phyloP scores from a whole-genome alignment of 2,329 filamentous ascomycete species.

The Colletotrichum zoysiae region DNA sequence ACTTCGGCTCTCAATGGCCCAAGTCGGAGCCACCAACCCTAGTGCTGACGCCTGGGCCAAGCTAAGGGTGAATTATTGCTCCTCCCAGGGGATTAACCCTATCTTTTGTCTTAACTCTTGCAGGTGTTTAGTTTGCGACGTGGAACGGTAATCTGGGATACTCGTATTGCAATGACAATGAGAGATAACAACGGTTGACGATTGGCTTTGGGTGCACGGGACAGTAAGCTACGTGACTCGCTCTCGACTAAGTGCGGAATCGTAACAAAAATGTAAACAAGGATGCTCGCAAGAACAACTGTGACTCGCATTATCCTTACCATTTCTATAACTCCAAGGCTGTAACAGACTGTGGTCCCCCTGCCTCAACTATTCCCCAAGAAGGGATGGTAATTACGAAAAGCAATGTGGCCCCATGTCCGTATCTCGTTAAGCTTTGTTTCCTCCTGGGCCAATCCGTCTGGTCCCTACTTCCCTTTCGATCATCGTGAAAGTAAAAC shows the following conservation, averaged over 20 bases:
- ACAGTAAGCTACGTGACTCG: not conserved
- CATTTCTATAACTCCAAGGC: slow-evolving; percentile 14
- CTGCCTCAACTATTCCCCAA: not conserved
- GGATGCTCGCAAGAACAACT: not conserved
- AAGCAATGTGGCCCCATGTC: slow-evolving; percentile 22
- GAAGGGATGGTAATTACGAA: slow-evolving; percentile 17
- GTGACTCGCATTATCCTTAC: not conserved
- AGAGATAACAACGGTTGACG: not conserved
- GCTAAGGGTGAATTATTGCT: too few species aligned
- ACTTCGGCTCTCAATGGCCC: not conserved
- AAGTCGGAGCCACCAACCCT: not conserved
- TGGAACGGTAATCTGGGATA: not conserved
- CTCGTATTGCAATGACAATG: too few species aligned
- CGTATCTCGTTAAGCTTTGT: slow-evolving; percentile 32
- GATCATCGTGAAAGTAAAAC: slow-evolving; percentile 11
- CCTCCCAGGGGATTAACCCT: not conserved
- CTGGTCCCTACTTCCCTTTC: not conserved
- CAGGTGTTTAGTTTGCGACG: not conserved
- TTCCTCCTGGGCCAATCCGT: not conserved
- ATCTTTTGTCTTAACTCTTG: not conserved
- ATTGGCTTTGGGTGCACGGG: not conserved
- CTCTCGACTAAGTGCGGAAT: not conserved
- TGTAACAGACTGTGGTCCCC: not conserved
- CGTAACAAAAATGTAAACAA: too few species aligned
- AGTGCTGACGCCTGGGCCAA: slow-evolving; percentile 11